phyloP scores from a whole-genome alignment of 73 alveolate species.

The Symbiodinium natans region DNA sequence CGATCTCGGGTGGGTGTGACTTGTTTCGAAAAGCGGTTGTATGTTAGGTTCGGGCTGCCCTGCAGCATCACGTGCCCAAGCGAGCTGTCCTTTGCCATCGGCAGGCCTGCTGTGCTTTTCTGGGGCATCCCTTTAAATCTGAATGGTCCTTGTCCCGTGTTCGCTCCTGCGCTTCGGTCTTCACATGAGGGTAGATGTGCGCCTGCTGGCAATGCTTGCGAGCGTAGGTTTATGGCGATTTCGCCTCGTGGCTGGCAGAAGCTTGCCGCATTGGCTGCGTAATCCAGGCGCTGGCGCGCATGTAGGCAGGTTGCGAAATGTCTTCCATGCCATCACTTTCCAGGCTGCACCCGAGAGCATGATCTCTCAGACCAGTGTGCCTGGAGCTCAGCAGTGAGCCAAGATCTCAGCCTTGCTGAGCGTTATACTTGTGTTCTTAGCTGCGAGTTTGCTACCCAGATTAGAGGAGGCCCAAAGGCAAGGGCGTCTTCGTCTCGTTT shows the following conservation, averaged over 20 bases:
- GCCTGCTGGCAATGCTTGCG: too few relatives aligned
- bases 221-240: constrained; percentile 58
- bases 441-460: too few relatives aligned
- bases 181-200: too few relatives aligned
- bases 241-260: constrained; percentile 71
- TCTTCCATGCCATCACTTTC: too few relatives aligned
- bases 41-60: constrained; percentile 41
- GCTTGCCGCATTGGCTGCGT: constrained; percentile 92
- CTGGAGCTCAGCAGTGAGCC: constrained; percentile 1
- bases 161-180: too few relatives aligned
- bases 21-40: neutral
- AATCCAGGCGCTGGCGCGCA: constrained; percentile 45
- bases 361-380: constrained; percentile 85
- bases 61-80: constrained; percentile 69
- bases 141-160: too few relatives aligned
- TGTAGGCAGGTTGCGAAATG: too few relatives aligned
- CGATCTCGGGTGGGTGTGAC: neutral
- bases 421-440: too few relatives aligned
- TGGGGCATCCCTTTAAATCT: too few relatives aligned
- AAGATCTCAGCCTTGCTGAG: too few relatives aligned
- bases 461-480: too few relatives aligned
- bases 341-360: constrained; percentile 62
- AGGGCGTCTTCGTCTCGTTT: too few relatives aligned
- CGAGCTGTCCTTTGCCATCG: constrained; percentile 81
- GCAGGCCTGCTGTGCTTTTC: constrained; percentile 12